Evolutionary conservation across 2,329 filamentous ascomycete genomes (phyloP), one percentile per base, ranked within the genome.

Genomic region (Sporothrix globosa): DNA sequence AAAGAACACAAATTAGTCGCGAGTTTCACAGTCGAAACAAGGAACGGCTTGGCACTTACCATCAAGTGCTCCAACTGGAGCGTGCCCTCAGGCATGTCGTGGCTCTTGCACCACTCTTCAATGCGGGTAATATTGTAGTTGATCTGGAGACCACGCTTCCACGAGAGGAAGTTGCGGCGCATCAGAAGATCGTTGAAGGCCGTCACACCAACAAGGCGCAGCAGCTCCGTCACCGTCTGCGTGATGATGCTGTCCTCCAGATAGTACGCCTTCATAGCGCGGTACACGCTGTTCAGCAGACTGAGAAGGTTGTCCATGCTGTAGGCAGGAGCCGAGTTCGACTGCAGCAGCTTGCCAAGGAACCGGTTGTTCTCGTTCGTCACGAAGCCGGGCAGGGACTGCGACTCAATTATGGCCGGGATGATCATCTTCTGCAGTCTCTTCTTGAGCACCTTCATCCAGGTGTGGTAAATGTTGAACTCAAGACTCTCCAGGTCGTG

Each of bases 401-500:
- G 96, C 63, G 95, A 98, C 81, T 99, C 96, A 77, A 99, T 99
- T 80, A 99, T 99, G 70, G 96, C 96, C 1, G 96, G 96, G 68
- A 99, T 97, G 77, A 99, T 96, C 96, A 99, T 99, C 87, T 98
- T 98, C 77, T 96, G 93, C 74, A 99, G 87, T 84, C 97, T 97
- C 89, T 97, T 97, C 88, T 99, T 99, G 78, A 99, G 84, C 70
- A 97, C 92, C 86, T 99, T 99, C 96, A 99, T 99, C 96, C 96
- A 99, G 34, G 96, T 99, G 82, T 99, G 96, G 82, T 99, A 99
- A 77, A 99, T 99, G 84, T 99, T 99, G 85, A 99, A 99, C 82
- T 99, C 96, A 74, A 99, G 86, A 81, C 92, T 97, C 83, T 99
- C 96, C 67, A 99, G 85, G 79, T 99, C 96, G 80, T 99, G 96